These are phyloP conservation scores for Pythium pyrilobum DNA, from an alignment of 352 stramenopile species.

Conservation along the genomic window DNA sequence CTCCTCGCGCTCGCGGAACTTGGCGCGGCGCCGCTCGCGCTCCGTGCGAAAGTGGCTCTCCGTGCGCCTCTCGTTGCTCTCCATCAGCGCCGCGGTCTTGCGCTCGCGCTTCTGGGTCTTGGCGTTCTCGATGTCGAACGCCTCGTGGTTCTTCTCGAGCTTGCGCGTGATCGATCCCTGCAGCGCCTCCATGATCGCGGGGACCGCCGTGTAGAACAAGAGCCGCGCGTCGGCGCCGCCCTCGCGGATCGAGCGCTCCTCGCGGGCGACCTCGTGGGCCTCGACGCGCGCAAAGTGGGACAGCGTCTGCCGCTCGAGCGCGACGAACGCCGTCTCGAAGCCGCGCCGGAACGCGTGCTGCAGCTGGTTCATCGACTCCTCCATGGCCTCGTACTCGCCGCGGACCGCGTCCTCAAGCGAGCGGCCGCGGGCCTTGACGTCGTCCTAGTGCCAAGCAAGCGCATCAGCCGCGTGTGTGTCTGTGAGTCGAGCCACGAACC, in stretches of 20 bases:
- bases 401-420: slow-evolving; percentile 44
- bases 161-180: slow-evolving; percentile 85
- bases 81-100: slow-evolving; percentile 74
- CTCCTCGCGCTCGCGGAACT: slow-evolving; percentile 61
- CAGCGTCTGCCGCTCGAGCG: slow-evolving; percentile 50
- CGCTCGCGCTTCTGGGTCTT: slow-evolving; percentile 89
- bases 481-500: too few relatives aligned
- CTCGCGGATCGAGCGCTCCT: slow-evolving; percentile 50
- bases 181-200: slow-evolving; percentile 83
- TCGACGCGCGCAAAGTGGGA: slow-evolving; percentile 59
- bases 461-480: background rate
- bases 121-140: slow-evolving; percentile 91
- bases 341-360: slow-evolving; percentile 33
- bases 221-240: slow-evolving; percentile 45
- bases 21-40: slow-evolving; percentile 40
- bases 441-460: slow-evolving; percentile 29
- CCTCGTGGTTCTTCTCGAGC: slow-evolving; percentile 88
- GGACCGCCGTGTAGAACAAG: slow-evolving; percentile 85
- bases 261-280: slow-evolving; percentile 29
- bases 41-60: slow-evolving; percentile 66
- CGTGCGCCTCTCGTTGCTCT: slow-evolving; percentile 57
- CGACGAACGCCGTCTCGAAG: slow-evolving; percentile 49
- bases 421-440: slow-evolving; percentile 56
- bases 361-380: slow-evolving; percentile 49
- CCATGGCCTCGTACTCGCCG: slow-evolving; percentile 53